phyloP scores from a whole-genome alignment of 192 early-diverging fungal genomes.

The Geranomyces variabilis region DNA sequence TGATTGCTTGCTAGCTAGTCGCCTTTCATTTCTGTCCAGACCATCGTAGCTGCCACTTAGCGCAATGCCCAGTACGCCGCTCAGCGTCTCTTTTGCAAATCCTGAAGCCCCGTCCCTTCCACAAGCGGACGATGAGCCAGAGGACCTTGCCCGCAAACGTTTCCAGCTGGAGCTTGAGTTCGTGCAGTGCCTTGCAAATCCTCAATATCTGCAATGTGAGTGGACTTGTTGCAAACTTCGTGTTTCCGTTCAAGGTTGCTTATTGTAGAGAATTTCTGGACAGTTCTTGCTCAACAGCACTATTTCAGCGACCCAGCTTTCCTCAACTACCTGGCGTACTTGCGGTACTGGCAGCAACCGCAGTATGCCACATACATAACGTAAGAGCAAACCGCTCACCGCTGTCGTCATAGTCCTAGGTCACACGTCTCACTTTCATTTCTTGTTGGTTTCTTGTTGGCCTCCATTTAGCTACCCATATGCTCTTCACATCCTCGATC shows the following conservation, averaged over 20 bases:
- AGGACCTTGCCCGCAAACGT: slow-evolving; percentile 40
- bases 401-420: neutral
- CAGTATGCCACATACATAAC: slow-evolving; percentile 90
- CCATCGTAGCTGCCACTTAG: too few relatives aligned
- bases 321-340: slow-evolving; percentile 87
- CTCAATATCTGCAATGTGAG: slow-evolving; percentile 87
- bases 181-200: slow-evolving; percentile 91
- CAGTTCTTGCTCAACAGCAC: slow-evolving; percentile 81
- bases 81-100: too few relatives aligned
- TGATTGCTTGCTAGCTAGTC: too few relatives aligned
- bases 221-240: neutral
- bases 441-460: neutral
- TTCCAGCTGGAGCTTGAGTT: slow-evolving; percentile 95
- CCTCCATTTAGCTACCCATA: slow-evolving; percentile 77
- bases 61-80: too few relatives aligned
- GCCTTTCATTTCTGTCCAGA: too few relatives aligned
- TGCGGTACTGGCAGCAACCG: slow-evolving; percentile 86
- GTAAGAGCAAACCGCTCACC: slow-evolving; percentile 43
- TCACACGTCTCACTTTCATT: neutral
- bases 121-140: slow-evolving; percentile 14
- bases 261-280: neutral
- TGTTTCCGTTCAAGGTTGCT: too few relatives aligned
- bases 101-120: too few relatives aligned
- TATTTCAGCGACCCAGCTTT: slow-evolving; percentile 85
- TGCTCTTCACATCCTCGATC: slow-evolving; percentile 79